These are phyloP conservation scores for Gardenia jasminoides DNA, from an alignment of 257 asterid genomes.

Conservation along the genomic window DNA sequence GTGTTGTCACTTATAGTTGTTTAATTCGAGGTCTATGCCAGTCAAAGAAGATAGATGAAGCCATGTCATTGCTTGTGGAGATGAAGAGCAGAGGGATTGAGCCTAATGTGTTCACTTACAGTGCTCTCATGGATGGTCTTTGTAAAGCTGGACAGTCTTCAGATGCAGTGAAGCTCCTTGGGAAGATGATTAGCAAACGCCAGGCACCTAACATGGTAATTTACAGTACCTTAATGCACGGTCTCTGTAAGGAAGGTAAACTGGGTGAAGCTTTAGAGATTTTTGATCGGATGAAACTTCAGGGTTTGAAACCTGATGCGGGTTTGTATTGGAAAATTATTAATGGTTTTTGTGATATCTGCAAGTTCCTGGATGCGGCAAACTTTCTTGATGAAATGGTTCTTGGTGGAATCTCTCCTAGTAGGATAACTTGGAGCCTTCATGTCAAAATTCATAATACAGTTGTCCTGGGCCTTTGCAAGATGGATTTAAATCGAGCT, in stretches of 20 bases:
- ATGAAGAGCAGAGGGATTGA: slow-evolving; percentile 70
- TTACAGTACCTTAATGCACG: slow-evolving; percentile 74
- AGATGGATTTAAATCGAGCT: slow-evolving; percentile 53
- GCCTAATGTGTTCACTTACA: slow-evolving; percentile 86
- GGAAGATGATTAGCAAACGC: slow-evolving; percentile 51
- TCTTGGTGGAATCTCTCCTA: slow-evolving; percentile 74
- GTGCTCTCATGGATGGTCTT: slow-evolving; percentile 81
- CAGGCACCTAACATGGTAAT: slow-evolving; percentile 71
- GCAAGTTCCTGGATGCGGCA: slow-evolving; percentile 72
- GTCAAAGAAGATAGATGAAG: slow-evolving; percentile 56
- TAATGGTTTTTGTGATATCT: slow-evolving; percentile 53
- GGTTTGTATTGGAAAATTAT: slow-evolving; percentile 75
- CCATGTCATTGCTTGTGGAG: slow-evolving; percentile 58
- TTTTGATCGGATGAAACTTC: slow-evolving; percentile 87
- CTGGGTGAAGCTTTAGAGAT: slow-evolving; percentile 65
- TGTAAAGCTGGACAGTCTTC: slow-evolving; percentile 80
- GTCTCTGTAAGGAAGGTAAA: slow-evolving; percentile 66
- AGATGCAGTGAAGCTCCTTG: slow-evolving; percentile 60
- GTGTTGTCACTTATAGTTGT: slow-evolving; percentile 67
- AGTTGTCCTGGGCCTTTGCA: slow-evolving; percentile 63
- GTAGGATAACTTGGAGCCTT: slow-evolving; percentile 79
- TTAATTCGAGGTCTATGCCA: slow-evolving; percentile 75
- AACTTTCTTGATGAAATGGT: slow-evolving; percentile 87
- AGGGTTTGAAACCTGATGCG: slow-evolving; percentile 88
- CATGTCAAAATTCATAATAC: slow-evolving; percentile 76